Base-by-base conservation (phyloP, 495 filamentous ascomycete genomes). In the Podospora fimiseda region DNA sequence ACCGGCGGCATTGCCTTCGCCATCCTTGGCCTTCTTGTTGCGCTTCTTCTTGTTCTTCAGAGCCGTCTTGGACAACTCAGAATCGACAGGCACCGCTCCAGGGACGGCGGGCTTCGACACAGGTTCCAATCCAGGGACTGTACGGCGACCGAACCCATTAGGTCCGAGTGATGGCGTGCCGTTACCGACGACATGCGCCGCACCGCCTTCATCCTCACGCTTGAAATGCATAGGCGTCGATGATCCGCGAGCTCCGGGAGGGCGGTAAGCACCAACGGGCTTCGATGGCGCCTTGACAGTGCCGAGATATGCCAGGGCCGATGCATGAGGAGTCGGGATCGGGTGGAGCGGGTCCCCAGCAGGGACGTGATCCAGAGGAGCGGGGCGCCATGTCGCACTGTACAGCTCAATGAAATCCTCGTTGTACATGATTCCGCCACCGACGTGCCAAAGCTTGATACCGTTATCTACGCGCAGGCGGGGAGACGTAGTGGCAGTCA, bases 11-110 rank as follows among this genome's bases (percentile, higher is more conserved):
- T 60, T 67, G 52, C 56, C 67, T 57, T 70, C 87, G 5, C 78
- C 79, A 22, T 91, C 88, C 67, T 90, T 93, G 22, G 82, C 81
- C 70, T 96, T 97, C 78, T 94, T 96, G 49, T 90, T 91, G 64
- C 92, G 80, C 80, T 98, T 98, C 80, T 96, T 97, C 83, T 96
- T 96, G 74, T 97, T 98, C 76, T 96, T 95, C 48, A 91, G 71
- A 0, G 91, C 93, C 14, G 90, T 79, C 70, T 91, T 96, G 55
- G 87, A 91, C 39, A 94, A 69, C 56, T 75, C 84, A 37, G 72
- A 84, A 71, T 79, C 46, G 38, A 80, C 80, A n/a, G 82, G 72
- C 23, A 83, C 82, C 8, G 90, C 89, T 8, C 92, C 92, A 8
- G 91, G 92, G 22, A 95, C 79, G 14, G 71, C 50, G 8, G 63